Conservation (phyloP, 208 protist genomes). For the Vickermania ingenoplastis region DNA sequence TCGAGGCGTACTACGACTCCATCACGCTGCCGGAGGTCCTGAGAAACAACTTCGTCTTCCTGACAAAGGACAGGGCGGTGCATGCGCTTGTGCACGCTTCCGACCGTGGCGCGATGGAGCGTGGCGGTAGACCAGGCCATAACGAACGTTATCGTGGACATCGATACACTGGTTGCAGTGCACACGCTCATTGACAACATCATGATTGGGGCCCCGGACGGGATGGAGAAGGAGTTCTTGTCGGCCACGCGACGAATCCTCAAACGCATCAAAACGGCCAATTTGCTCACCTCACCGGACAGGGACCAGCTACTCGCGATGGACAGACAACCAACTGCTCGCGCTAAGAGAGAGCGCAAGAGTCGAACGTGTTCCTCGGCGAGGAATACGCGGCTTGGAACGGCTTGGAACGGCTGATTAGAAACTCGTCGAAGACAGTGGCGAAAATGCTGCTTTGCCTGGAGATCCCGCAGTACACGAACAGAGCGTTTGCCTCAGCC, state of each 20-base stretch:
- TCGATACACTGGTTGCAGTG: neutral
- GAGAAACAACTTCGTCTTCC: constrained; percentile 2
- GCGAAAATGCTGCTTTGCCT: neutral
- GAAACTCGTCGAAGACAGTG: constrained; percentile 1
- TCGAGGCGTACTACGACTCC: constrained; percentile 2
- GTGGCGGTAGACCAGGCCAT: constrained; percentile 1
- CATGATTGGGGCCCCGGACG: neutral
- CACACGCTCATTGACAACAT: neutral
- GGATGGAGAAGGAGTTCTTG: neutral
- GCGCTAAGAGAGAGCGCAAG: neutral
- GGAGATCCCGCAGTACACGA: neutral
- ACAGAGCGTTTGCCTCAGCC: neutral
- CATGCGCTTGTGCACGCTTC: constrained; percentile 1
- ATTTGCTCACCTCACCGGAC: constrained; percentile 1
- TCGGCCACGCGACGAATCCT: constrained; percentile 2
- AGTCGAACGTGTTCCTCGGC: constrained; percentile 1
- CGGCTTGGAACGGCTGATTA: neutral
- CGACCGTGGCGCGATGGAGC: constrained; percentile 1
- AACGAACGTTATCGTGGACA: neutral
- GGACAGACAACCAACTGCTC: constrained; percentile 1
- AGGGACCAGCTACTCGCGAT: neutral
- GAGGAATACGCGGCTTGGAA: constrained; percentile 1
- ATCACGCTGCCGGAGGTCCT: neutral
- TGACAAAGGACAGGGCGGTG: neutral
- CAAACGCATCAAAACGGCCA: neutral